A percentile compares a stretch with the other conserved stretches of the same genome.
Evolutionary conservation across 306 rosid genomes (phyloP).

Genomic region (Herpetospermum pedunculosum): DNA sequence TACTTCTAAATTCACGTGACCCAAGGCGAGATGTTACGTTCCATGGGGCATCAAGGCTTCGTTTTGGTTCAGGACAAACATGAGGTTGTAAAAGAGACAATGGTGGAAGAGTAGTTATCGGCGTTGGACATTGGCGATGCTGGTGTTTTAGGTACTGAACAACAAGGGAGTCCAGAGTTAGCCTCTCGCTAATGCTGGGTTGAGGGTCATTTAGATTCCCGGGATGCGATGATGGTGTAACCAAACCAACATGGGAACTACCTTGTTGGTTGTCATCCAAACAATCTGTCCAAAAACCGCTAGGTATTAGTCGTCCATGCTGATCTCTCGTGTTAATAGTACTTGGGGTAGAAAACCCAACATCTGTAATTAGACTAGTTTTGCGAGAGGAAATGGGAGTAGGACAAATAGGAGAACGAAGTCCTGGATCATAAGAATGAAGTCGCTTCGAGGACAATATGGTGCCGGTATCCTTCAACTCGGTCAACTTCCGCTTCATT

Average conservation of each 20-base stretch:
- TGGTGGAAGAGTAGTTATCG: slow-evolving; percentile 97
- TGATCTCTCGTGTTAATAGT: slow-evolving; percentile 36
- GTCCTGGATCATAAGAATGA: slow-evolving; percentile 58
- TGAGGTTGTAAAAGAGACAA: slow-evolving; percentile 83
- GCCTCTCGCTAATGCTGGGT: slow-evolving; percentile 60
- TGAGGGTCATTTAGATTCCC: slow-evolving; percentile 46
- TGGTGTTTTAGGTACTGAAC: slow-evolving; percentile 95
- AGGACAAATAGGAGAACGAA: slow-evolving; percentile 61
- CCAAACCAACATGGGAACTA: slow-evolving; percentile 30
- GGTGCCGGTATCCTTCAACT: slow-evolving; percentile 49
- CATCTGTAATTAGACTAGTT: slow-evolving; percentile 37
- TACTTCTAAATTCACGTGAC: slow-evolving; percentile 68
- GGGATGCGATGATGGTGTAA: slow-evolving; percentile 46
- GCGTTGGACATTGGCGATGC: slow-evolving; percentile 98
- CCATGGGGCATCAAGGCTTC: slow-evolving; percentile 85
- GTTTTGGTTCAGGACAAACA: slow-evolving; percentile 94
- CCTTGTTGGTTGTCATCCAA: slow-evolving; percentile 51
- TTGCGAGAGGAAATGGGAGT: slow-evolving; percentile 44
- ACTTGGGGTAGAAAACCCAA: slow-evolving; percentile 48
- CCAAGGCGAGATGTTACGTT: slow-evolving; percentile 89
- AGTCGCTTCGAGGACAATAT: slow-evolving; percentile 55
- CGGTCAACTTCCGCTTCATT: slow-evolving; percentile 59
- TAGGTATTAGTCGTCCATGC: slow-evolving; percentile 28
- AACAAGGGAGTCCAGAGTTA: slow-evolving; percentile 77
- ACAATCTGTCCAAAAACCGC: slow-evolving; percentile 28